phyloP scores from a whole-genome alignment of 768 basidiomycete species.

The Tulasnella sp. region DNA sequence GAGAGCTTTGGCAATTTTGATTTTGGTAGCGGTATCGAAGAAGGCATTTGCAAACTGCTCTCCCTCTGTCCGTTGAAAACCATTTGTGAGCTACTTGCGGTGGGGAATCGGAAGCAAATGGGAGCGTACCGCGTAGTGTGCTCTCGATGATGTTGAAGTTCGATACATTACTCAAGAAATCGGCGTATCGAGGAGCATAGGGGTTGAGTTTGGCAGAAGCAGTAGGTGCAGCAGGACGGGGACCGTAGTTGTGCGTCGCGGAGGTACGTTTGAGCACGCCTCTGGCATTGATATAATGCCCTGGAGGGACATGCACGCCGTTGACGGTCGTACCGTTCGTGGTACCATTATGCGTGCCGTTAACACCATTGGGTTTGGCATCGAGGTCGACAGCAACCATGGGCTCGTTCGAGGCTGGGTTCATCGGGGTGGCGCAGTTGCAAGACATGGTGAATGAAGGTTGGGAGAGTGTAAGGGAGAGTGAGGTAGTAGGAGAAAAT shows the following conservation, averaged over 20 bases:
- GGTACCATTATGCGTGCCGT: background rate
- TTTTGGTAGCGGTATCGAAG: constrained; percentile 99
- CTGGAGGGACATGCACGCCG: no score
- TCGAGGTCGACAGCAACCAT: no score
- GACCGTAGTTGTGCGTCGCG: constrained; percentile 18
- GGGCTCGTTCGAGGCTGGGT: no score
- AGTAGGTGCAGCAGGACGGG: background rate
- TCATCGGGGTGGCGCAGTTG: no score
- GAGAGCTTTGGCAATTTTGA: constrained; percentile 94
- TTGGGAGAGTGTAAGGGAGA: no score
- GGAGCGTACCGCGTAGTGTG: constrained; percentile 70
- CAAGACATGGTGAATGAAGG: no score
- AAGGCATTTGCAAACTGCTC: constrained; percentile 99
- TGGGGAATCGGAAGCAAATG: background rate
- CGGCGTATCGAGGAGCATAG: constrained; percentile 81
- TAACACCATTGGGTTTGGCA: background rate
- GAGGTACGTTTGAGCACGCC: constrained; percentile 20
- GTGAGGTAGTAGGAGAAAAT: no score
- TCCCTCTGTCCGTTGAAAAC: constrained; percentile 61
- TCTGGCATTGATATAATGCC: no score
- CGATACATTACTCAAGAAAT: constrained; percentile 83
- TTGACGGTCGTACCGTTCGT: constrained; percentile 24
- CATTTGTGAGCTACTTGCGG: background rate
- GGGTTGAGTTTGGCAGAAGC: constrained; percentile 37
- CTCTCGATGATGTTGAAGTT: constrained; percentile 97